A percentile compares a stretch with the other conserved stretches of the same genome.
Conservation (phyloP, 306 rosid species). For the Ormosia semicastrata region DNA sequence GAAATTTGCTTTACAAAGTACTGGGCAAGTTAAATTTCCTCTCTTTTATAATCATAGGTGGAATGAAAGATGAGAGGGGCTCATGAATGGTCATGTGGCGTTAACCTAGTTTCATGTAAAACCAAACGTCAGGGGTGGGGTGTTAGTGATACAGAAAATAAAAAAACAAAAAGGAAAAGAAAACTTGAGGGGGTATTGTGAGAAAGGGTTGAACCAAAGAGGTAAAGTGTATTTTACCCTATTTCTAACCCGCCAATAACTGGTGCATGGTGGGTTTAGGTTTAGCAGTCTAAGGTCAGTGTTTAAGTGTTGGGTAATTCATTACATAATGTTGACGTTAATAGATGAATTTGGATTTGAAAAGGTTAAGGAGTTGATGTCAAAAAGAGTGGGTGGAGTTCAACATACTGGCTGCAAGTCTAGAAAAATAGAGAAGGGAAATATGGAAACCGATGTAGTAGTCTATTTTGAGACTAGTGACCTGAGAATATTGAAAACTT, state of each 20-base stretch:
- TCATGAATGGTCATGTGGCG: neutral
- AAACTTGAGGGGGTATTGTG: neutral
- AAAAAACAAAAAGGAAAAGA: too few relatives aligned
- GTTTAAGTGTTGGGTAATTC: neutral
- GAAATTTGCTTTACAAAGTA: neutral
- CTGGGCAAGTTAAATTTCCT: conserved; percentile 1
- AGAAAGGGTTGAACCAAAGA: neutral
- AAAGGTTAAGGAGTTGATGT: neutral
- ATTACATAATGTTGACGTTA: neutral
- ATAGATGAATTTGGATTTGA: neutral
- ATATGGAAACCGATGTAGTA: neutral
- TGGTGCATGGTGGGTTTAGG: neutral
- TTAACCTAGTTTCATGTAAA: neutral
- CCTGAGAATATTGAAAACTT: neutral
- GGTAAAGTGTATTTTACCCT: neutral
- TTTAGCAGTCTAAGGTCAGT: too few relatives aligned
- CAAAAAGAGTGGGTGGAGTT: neutral
- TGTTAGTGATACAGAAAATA: neutral
- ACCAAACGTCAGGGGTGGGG: too few relatives aligned
- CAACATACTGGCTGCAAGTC: neutral
- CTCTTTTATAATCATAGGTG: neutral
- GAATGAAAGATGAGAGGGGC: conserved; percentile 6
- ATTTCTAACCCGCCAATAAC: neutral
- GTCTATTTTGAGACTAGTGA: neutral
- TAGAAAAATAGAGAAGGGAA: neutral